Evolutionary conservation across 2,329 filamentous ascomycete species (phyloP).

Genomic region (Penicillium sp.): DNA sequence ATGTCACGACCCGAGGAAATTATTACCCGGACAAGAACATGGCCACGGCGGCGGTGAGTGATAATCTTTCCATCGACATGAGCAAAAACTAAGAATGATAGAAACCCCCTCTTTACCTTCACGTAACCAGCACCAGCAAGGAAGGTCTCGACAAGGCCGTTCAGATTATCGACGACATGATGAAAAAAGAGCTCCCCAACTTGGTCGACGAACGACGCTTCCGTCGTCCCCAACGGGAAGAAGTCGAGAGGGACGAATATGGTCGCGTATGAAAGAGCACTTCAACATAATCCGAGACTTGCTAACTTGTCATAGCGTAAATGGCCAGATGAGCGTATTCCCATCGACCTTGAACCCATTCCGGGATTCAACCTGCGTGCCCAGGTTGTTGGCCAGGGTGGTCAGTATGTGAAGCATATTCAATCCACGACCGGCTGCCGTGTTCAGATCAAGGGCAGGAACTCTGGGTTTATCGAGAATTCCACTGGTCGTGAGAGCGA

Average conservation of each 20-base stretch:
- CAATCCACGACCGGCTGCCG: slow-evolving; percentile 92
- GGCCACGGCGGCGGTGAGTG: slow-evolving; percentile 83
- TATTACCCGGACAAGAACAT: slow-evolving; percentile 98
- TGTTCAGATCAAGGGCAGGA: slow-evolving; percentile 96
- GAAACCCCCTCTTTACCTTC: slow-evolving; percentile 92
- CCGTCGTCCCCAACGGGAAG: slow-evolving; percentile 74
- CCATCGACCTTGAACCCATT: slow-evolving; percentile 84
- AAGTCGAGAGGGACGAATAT: slow-evolving; percentile 84
- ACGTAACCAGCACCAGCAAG: slow-evolving; percentile 90
- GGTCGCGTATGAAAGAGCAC: slow-evolving; percentile 62
- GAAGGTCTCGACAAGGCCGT: slow-evolving; percentile 88
- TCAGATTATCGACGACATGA: slow-evolving; percentile 85
- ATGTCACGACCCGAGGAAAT: slow-evolving; percentile 96
- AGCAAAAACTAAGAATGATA: slow-evolving; percentile 36
- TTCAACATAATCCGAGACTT: neutral
- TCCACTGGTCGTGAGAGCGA: slow-evolving; percentile 88
- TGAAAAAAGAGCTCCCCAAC: slow-evolving; percentile 93
- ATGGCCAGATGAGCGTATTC: slow-evolving; percentile 97
- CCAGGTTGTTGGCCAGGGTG: slow-evolving; percentile 91
- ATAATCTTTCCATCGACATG: neutral
- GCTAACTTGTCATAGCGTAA: slow-evolving; percentile 65
- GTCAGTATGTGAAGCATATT: slow-evolving; percentile 96
- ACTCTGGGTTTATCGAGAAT: slow-evolving; percentile 89
- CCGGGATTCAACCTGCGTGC: slow-evolving; percentile 94
- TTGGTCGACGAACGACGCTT: slow-evolving; percentile 93